Evolutionary conservation across 116 monocot genomes (phyloP), one percentile per base, ranked within the genome.

Genomic region (Zostera marina): DNA sequence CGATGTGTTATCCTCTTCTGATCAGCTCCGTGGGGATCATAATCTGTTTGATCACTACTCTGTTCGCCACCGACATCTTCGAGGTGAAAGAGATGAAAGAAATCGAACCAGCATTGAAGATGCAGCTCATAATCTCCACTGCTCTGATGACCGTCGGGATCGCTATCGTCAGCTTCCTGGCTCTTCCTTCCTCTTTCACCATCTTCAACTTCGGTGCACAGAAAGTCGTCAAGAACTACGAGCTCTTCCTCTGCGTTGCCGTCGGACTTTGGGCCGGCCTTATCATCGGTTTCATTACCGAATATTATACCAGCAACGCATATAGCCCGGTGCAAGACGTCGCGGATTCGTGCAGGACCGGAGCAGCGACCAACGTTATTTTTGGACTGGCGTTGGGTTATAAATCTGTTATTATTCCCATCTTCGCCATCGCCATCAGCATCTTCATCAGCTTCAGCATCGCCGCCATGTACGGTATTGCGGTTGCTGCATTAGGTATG

Each of bases 381-480:
- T n/a, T n/a, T n/a, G n/a, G n/a, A n/a, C n/a, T n/a, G n/a, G n/a
- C n/a, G n/a, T n/a, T n/a, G n/a, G n/a, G n/a, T n/a, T n/a, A n/a
- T n/a, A n/a, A n/a, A n/a, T n/a, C n/a, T n/a, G n/a, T 91, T 14
- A 91, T 91, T 38, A 82, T 91, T 70, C 91, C 91, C 19, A 91
- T 91, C 52, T 91, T 91, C 7, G 91, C 91, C 16, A 91, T 91
- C 66, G 91, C 91, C 45, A 42, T 85, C 43, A 82, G 91, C 66
- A 85, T 85, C 11, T 92, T 72, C 60, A 82, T 92, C 21, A 92
- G 91, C 65, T 92, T 92, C 56, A 86, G 82, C 47, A 54, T 92
- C 52, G 91, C 86, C 61, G 86, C 91, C 21, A 92, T 92, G 86
- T 85, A 92, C 45, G 91, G 91, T 13, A 86, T 92, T 58, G 91